Percentiles rank a stretch among this genome's conserved stretches.
phyloP scores from a whole-genome alignment of 2,329 filamentous ascomycete species.

The Penicillium sp. region DNA sequence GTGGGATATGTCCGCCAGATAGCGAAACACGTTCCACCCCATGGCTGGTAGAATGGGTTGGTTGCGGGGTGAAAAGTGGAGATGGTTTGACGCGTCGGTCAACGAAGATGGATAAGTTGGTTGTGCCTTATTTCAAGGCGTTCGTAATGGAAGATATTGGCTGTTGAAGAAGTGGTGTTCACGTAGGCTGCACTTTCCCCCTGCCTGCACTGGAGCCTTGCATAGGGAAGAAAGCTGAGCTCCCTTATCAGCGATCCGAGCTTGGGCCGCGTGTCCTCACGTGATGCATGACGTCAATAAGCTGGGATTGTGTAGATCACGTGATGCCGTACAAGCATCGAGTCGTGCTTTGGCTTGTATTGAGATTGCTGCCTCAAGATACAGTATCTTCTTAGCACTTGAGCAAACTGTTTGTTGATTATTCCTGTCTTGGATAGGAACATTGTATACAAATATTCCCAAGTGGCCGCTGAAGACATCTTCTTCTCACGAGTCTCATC shows the following conservation, averaged over 20 bases:
- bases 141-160: background rate
- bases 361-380: background rate
- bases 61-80: background rate
- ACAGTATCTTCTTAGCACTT: no score
- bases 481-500: no score
- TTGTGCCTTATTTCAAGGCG: background rate
- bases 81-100: background rate
- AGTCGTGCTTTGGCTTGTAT: background rate
- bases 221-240: constrained; percentile 9
- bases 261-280: constrained; percentile 27
- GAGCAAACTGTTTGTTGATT: no score
- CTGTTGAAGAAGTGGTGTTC: background rate
- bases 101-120: background rate
- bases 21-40: constrained; percentile 60
- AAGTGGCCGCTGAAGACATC: no score
- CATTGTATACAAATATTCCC: no score
- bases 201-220: constrained; percentile 1
- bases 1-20: constrained; percentile 82
- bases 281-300: constrained; percentile 21
- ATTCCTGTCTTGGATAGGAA: no score
- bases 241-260: constrained; percentile 18
- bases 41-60: constrained; percentile 8
- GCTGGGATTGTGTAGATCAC: background rate
- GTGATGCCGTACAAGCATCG: background rate
- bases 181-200: background rate